These are phyloP conservation scores for Tremella fuciformis DNA, from an alignment of 768 basidiomycete genomes.

Conservation along the genomic window DNA sequence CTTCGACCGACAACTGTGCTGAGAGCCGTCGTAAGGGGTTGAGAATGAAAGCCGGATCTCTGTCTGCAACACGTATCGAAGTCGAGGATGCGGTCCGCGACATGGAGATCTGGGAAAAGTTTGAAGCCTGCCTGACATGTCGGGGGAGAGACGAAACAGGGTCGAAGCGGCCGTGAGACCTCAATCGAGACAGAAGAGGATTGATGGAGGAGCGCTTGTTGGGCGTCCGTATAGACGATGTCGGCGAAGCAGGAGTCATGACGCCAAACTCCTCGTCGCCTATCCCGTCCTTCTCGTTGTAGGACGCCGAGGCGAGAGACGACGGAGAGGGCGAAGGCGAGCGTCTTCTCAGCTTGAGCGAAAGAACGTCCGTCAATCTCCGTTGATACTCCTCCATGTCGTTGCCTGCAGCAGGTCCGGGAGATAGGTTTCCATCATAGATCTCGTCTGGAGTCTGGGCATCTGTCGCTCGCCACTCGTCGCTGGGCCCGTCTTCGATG, in stretches of 20 bases:
- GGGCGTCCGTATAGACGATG: neutral
- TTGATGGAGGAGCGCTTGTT: slow-evolving; percentile 5
- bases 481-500: slow-evolving; percentile 19
- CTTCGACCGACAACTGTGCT: slow-evolving; percentile 53
- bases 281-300: neutral
- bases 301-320: neutral
- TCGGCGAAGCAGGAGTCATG: slow-evolving; percentile 4
- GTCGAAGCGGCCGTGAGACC: slow-evolving; percentile 43
- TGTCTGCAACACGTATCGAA: neutral
- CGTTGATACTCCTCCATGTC: slow-evolving; percentile 10
- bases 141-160: slow-evolving; percentile 29
- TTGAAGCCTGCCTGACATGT: slow-evolving; percentile 22
- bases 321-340: neutral
- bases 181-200: slow-evolving; percentile 48
- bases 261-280: slow-evolving; percentile 23
- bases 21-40: slow-evolving; percentile 38
- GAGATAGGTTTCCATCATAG: neutral
- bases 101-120: slow-evolving; percentile 38
- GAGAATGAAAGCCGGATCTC: slow-evolving; percentile 37
- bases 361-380: slow-evolving; percentile 1
- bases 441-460: neutral
- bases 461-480: slow-evolving; percentile 7
- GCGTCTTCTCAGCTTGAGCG: neutral
- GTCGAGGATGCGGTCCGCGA: slow-evolving; percentile 19
- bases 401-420: neutral